Evolutionary conservation across 1,139 yeast species (phyloP).

Genomic region (Magnusiomyces clavatus): DNA sequence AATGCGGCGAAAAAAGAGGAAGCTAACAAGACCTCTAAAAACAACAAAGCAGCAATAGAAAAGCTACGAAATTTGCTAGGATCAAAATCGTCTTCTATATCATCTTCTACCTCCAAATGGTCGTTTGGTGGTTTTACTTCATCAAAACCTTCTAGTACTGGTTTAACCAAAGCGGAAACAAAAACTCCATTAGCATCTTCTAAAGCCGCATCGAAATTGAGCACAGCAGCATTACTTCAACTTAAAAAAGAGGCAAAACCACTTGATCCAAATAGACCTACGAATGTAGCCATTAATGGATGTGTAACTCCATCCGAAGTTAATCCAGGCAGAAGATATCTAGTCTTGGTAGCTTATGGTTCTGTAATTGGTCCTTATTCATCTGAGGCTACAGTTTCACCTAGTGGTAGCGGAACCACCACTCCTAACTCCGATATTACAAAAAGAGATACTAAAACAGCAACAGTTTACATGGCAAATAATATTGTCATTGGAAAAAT

Average conservation of each 20-base stretch:
- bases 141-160: background rate
- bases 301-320: background rate
- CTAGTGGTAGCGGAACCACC: background rate
- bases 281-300: conserved; percentile 5
- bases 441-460: conserved; percentile 33
- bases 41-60: conserved; percentile 10
- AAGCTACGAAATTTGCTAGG: conserved; percentile 12
- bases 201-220: background rate
- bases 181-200: no score
- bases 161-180: background rate
- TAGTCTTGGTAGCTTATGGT: conserved; percentile 4
- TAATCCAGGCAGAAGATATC: background rate
- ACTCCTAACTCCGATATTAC: conserved; percentile 11
- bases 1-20: background rate
- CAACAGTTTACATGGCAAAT: conserved; percentile 47
- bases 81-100: conserved; percentile 1
- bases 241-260: conserved; percentile 8
- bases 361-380: conserved; percentile 2
- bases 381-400: background rate
- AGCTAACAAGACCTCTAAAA: conserved; percentile 6
- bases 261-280: conserved; percentile 1
- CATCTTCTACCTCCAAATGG: conserved; percentile 1
- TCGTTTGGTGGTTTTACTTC: background rate
- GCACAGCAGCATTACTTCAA: conserved; percentile 1
- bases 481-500: conserved; percentile 75